Base-by-base conservation (phyloP, 2,329 filamentous ascomycete species). In the Xenoacremonium recifei region DNA sequence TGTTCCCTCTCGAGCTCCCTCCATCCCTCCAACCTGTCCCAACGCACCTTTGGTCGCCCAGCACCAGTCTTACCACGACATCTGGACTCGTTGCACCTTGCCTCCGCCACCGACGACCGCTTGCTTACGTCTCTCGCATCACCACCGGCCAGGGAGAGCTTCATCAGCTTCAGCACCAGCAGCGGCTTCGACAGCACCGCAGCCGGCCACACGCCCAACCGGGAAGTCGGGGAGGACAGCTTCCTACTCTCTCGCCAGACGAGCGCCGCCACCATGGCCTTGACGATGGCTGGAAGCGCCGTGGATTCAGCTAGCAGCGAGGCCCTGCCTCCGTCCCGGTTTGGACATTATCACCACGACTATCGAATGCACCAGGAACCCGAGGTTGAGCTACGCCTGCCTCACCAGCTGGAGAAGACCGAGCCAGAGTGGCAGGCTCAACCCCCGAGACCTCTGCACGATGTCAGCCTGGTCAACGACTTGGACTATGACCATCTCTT, bases 231-330 rank as follows among this genome's bases (percentile, higher is more conserved):
- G 19, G 42, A 54, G 21, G 45, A 50, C 25, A 58, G 46, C 38
- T 57, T 58, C 32, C 37, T 58, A 13, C 35, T 58, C 25, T 57
- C 55, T 12, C 55, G 55, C 15, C 53, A 54, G 25, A 53, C 50
- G 39, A 58, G 55, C 25, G 39, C 48, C 23, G 45, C 51, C 21
- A 55, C 55, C 10, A 55, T 49, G 38, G 39, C 51, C 18, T 44
- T 45, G 41, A 48, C 39, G 29, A 37, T 31, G 17, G 44, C 44
- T 13, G 32, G 29, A 38, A 31, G 29, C 21, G 43, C 39, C 35
- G 44, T 44, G 15, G 38, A 33, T 29, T 37, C 45, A 38, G 43
- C 40, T 15, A 37, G 33, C 30, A 40, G 45, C 30, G 35, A 39
- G 30, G 27, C 37, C 21, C 40, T 41, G 33, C 34, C 34, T 20